Percentiles rank a stretch among this genome's conserved stretches.
Conservation (phyloP, 257 asterid species). For the Plantago ovata region DNA sequence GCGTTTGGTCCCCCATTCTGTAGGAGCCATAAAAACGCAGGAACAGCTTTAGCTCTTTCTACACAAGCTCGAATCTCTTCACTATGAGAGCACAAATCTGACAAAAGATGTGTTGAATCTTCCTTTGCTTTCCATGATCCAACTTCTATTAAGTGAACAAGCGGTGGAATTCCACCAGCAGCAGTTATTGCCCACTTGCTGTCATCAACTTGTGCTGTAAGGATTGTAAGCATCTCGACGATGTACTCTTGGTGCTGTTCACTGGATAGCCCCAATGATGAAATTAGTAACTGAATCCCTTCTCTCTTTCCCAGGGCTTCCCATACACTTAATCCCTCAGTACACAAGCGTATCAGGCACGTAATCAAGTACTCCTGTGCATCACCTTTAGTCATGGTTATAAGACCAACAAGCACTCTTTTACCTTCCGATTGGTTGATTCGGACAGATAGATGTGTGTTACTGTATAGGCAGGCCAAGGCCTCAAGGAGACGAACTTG, state of each 20-base stretch:
- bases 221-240: conserved; percentile 70
- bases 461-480: conserved; percentile 69
- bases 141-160: conserved; percentile 63
- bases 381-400: conserved; percentile 66
- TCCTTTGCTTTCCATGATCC: conserved; percentile 76
- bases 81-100: conserved; percentile 69
- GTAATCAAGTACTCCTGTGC: conserved; percentile 61
- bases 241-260: conserved; percentile 83
- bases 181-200: conserved; percentile 98
- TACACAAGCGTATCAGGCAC: conserved; percentile 52
- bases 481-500: conserved; percentile 90
- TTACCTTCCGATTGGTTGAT: conserved; percentile 65
- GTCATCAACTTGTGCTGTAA: conserved; percentile 76
- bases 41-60: conserved; percentile 76
- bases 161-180: conserved; percentile 95
- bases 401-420: conserved; percentile 71
- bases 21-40: conserved; percentile 68
- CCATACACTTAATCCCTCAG: conserved; percentile 56
- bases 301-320: conserved; percentile 88
- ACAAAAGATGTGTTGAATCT: conserved; percentile 55
- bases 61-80: conserved; percentile 78
- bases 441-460: conserved; percentile 37
- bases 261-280: conserved; percentile 71
- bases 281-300: conserved; percentile 78
- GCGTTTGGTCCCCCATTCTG: conserved; percentile 68